Conservation (phyloP, 2,329 filamentous ascomycete genomes). For the Aaosphaeria pasadenensis region DNA sequence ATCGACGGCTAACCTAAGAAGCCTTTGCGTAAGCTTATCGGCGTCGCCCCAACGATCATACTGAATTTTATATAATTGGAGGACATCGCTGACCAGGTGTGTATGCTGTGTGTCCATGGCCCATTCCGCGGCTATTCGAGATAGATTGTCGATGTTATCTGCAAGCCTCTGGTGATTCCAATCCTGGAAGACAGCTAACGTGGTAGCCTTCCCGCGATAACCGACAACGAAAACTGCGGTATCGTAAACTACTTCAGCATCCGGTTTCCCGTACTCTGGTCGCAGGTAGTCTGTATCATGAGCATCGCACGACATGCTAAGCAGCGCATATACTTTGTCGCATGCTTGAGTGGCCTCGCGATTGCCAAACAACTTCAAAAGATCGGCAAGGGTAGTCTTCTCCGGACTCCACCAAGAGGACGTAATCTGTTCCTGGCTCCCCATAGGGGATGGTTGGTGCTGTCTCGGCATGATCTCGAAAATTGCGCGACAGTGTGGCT, state of each 20-base stretch:
- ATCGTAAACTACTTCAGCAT: constrained; percentile 4
- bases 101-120: no score
- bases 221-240: constrained; percentile 3
- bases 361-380: constrained; percentile 12
- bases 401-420: constrained; percentile 15
- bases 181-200: no score
- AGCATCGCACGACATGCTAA: constrained; percentile 15
- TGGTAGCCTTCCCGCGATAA: neutral
- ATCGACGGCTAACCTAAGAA: no score
- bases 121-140: no score
- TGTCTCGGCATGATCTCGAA: constrained; percentile 19
- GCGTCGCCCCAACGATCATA: no score
- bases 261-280: constrained; percentile 7
- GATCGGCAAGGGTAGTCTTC: constrained; percentile 9
- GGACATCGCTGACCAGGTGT: no score
- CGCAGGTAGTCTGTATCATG: constrained; percentile 3
- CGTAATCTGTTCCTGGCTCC: neutral
- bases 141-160: no score
- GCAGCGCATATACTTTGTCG: constrained; percentile 18
- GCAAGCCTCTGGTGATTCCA: no score
- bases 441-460: neutral
- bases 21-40: no score
- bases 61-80: no score
- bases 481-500: constrained; percentile 11
- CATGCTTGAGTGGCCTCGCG: constrained; percentile 14